Evolutionary conservation across 192 early-diverging fungal genomes (phyloP).

Genomic region (Linnemannia zychae): DNA sequence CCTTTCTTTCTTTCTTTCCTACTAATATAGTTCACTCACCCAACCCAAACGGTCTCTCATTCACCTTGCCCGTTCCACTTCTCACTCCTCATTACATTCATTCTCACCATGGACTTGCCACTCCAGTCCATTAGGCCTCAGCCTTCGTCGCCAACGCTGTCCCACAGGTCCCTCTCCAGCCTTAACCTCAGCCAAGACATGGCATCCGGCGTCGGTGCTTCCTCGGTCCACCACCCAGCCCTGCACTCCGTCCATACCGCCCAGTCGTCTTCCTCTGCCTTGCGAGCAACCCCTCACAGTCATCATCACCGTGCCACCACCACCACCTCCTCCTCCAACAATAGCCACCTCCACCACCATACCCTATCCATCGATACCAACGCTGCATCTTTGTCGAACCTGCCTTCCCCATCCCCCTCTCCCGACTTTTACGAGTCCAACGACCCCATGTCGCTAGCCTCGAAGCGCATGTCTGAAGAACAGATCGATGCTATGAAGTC

Average conservation of each 20-base stretch:
- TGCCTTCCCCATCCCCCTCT: constrained; percentile 36
- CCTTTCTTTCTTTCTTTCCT: background rate
- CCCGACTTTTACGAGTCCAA: constrained; percentile 36
- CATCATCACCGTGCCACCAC: too few relatives aligned
- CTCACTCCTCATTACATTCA: too few relatives aligned
- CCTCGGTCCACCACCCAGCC: background rate
- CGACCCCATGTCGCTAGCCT: constrained; percentile 60
- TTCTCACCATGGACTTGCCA: constrained; percentile 15
- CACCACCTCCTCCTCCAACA: background rate
- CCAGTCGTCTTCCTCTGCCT: constrained; percentile 16
- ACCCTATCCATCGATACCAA: constrained; percentile 22
- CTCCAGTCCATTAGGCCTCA: constrained; percentile 5
- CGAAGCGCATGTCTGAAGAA: constrained; percentile 62
- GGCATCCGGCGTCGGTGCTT: background rate
- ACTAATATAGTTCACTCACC: background rate
- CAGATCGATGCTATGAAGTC: constrained; percentile 60
- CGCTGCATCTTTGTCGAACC: background rate
- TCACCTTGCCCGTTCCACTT: background rate
- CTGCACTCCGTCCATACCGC: background rate
- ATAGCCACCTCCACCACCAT: background rate
- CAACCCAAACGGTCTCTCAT: background rate
- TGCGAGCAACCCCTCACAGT: background rate
- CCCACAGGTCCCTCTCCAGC: constrained; percentile 23
- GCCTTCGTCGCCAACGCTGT: constrained; percentile 21
- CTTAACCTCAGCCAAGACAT: constrained; percentile 27